Conservation (phyloP, 148 eudicot species). For the Persicaria tinctoria region DNA sequence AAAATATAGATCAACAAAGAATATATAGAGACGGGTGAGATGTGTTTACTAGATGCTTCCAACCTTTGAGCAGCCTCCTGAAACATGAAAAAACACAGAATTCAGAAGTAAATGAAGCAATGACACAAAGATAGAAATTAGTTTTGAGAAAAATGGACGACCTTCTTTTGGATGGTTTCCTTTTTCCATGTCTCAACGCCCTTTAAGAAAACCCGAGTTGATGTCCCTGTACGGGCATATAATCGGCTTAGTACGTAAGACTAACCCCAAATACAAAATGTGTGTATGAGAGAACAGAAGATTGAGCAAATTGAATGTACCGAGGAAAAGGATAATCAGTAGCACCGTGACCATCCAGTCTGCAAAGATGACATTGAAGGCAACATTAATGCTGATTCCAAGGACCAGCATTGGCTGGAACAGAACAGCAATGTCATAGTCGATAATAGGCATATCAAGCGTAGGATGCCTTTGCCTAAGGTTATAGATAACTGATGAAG, state of each 20-base stretch:
- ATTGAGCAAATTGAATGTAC: constrained; percentile 15
- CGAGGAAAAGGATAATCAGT: constrained; percentile 53
- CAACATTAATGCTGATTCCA: constrained; percentile 57
- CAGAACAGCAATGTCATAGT: constrained; percentile 57
- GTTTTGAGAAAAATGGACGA: not conserved
- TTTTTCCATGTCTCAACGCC: constrained; percentile 62
- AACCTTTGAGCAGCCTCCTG: constrained; percentile 9
- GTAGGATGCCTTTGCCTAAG: constrained; percentile 53
- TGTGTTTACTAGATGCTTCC: constrained; percentile 5
- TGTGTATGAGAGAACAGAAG: not conserved
- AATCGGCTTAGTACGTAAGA: too few species aligned
- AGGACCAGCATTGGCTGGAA: constrained; percentile 77
- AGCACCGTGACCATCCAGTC: constrained; percentile 75
- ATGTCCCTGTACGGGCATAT: constrained; percentile 32
- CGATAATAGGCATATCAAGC: constrained; percentile 57
- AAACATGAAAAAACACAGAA: not conserved
- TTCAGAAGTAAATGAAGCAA: not conserved
- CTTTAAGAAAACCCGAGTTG: constrained; percentile 41
- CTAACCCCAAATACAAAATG: too few species aligned
- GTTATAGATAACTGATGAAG: constrained; percentile 52
- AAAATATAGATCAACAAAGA: too few species aligned
- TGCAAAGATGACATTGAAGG: constrained; percentile 52
- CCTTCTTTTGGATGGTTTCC: constrained; percentile 24
- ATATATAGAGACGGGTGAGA: not conserved
- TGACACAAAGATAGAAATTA: not conserved